These are phyloP conservation scores for Phytopythium ostracodes DNA, from an alignment of 352 stramenopile genomes.

Conservation along the genomic window DNA sequence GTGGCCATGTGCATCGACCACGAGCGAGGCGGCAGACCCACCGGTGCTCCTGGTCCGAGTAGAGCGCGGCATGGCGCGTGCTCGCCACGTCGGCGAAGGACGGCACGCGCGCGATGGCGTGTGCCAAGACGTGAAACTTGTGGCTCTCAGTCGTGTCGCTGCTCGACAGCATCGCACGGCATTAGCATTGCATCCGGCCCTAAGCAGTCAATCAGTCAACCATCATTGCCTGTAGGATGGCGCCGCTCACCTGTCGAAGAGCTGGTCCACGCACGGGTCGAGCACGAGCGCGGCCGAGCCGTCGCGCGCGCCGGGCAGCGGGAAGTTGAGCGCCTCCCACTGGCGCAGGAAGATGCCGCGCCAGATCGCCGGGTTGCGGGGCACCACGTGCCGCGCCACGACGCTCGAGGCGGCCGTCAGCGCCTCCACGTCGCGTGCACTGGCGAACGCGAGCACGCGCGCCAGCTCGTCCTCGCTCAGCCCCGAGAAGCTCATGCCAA, in stretches of 20 bases:
- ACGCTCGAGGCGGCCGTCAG: constrained; percentile 38
- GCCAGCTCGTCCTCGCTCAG: constrained; percentile 53
- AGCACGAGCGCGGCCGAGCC: constrained; percentile 26
- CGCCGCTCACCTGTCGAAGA: constrained; percentile 42
- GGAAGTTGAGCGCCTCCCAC: constrained; percentile 65
- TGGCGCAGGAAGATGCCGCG: constrained; percentile 48
- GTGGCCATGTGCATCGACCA: too few relatives aligned
- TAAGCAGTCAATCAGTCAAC: too few relatives aligned
- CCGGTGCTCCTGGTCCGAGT: constrained; percentile 44
- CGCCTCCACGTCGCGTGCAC: constrained; percentile 50
- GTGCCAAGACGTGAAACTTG: constrained; percentile 68
- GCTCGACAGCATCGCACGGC: too few relatives aligned
- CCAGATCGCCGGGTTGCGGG: constrained; percentile 54
- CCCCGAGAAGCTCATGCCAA: constrained; percentile 13
- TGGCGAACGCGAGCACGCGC: constrained; percentile 32
- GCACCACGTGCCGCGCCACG: constrained; percentile 39
- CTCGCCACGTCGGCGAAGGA: constrained; percentile 54
- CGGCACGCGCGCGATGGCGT: constrained; percentile 61
- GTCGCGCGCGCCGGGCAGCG: constrained; percentile 23
- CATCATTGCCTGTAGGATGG: too few relatives aligned
- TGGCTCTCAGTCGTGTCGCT: constrained; percentile 53
- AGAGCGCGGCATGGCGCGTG: constrained; percentile 35
- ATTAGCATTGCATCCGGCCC: too few relatives aligned
- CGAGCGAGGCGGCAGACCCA: constrained; percentile 14
- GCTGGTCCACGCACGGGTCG: constrained; percentile 25